Conservation (phyloP, 202 grass and related monocot species). For the Hordeum pubiflorum region DNA sequence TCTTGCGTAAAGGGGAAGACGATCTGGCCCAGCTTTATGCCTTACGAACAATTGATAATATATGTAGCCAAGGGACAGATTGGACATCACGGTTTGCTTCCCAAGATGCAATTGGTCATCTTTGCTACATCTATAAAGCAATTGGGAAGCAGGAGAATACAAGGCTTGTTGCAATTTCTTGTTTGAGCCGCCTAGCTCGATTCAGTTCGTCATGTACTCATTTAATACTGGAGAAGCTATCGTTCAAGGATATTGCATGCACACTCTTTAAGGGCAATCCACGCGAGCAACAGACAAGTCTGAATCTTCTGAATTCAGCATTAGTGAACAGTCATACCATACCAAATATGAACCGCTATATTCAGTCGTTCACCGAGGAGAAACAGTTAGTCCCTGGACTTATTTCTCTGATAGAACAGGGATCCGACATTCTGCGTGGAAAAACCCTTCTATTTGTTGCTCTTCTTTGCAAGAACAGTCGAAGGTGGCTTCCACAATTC, state of each 20-base stretch:
- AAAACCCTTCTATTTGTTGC: constrained; percentile 78
- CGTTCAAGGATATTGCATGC: constrained; percentile 64
- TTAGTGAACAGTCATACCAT: constrained; percentile 57
- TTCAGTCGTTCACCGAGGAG: constrained; percentile 66
- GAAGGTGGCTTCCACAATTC: constrained; percentile 85
- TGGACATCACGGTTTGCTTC: constrained; percentile 88
- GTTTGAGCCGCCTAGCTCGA: constrained; percentile 73
- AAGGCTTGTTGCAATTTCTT: constrained; percentile 81
- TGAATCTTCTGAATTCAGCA: constrained; percentile 78
- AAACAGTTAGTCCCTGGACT: constrained; percentile 69
- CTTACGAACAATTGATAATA: constrained; percentile 87
- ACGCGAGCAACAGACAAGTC: constrained; percentile 78
- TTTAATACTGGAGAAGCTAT: constrained; percentile 67
- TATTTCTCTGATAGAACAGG: constrained; percentile 70
- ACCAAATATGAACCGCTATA: constrained; percentile 68
- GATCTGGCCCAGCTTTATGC: constrained; percentile 92
- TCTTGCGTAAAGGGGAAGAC: constrained; percentile 91
- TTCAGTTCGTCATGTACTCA: constrained; percentile 79
- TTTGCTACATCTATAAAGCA: constrained; percentile 91
- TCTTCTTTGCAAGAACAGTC: constrained; percentile 89
- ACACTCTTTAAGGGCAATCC: constrained; percentile 69
- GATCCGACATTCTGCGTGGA: constrained; percentile 71
- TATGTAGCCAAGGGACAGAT: constrained; percentile 82
- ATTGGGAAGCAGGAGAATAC: constrained; percentile 84
- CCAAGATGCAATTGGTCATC: constrained; percentile 74